Base-by-base conservation (phyloP, 2,329 filamentous ascomycete genomes). In the Ceratocystiopsis minuta region DNA sequence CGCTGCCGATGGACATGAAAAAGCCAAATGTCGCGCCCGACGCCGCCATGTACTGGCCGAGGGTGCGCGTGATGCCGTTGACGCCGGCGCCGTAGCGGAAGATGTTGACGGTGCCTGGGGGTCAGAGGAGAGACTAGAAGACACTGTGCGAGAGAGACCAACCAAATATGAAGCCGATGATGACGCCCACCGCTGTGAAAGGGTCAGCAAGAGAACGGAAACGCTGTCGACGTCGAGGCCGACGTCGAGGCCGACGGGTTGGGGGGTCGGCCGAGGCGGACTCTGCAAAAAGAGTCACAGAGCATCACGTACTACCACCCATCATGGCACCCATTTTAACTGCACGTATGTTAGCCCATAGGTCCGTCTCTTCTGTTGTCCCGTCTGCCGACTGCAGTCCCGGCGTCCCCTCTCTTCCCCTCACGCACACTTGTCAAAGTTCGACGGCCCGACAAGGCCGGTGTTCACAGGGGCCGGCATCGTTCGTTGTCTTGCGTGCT, bases 311-410 rank as follows among this genome's bases (percentile, higher is more conserved):
- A 96, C 88, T 92, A 59, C 86, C 84, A 53, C 90, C 90, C 86
- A 96, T 96, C 79, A 98, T 79, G 48, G 82, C 86, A 53, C 90
- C 90, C 86, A 96, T 95, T 70, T 94, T 95, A 61, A 87, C 86
- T 93, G 58, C 51, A 42, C 12, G 16, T 28, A 6, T 10, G 55
- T 58, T 54, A 59, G 57, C 50, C n/a, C n/a, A n/a, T n/a, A n/a
- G n/a, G n/a, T n/a, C n/a, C n/a, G n/a, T n/a, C n/a, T n/a, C n/a
- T 43, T 13, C 17, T 3, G 3, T 20, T 17, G 12, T 12, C 16
- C 12, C 20, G 11, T 17, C 15, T 6, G 2, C 37, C 16, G 16
- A 14, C 4, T 20, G 32, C 16, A 7, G n/a, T n/a, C n/a, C n/a
- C n/a, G n/a, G n/a, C n/a, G n/a, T n/a, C 24, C 24, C 17, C 6